Evolutionary conservation across 2,329 filamentous ascomycete genomes (phyloP), one percentile per base, ranked within the genome.

Genomic region (Ophiognomonia clavigignenti-juglandacearum): DNA sequence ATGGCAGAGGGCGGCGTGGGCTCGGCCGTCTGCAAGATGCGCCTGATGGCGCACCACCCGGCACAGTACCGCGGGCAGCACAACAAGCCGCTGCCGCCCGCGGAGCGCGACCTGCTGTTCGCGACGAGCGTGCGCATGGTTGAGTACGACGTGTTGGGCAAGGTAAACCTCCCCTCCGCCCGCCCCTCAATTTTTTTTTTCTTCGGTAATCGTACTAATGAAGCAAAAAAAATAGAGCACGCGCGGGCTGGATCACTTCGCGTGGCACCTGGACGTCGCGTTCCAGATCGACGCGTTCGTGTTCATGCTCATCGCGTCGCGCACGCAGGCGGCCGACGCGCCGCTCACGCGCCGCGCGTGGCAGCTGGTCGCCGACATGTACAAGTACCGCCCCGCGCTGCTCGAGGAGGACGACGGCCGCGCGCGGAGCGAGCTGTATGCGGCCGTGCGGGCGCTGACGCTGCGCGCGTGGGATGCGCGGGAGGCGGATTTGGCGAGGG

Each of bases 11-110:
- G 44, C 1, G 52, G 53, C 6, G 53, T 51, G 9, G 49, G 47
- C n/a, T 53, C 53, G 5, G 54, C 52, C 9, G 44, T 56, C 8
- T 50, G 48, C 47, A 58, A 58, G 46, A 47, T 58, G 54, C 51
- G 53, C 24, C 48, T 59, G 18, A 55, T 55, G 51, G 57, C 51
- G 4, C 57, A 59, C 24, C 56, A 58, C 31, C 56, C 57, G 3
- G 31, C 52, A 10, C 55, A 55, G 27, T 57, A 54, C 24, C 52
- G 47, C 29, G 53, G 50, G 27, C 56, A 54, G 22, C 52, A 45
- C 29, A 52, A 48, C 13, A 47, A 47, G 34, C 53, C 50, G 6
- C 47, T 57, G 52, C 55, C 52, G 8, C 55, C 50, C 37, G 20
- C 45, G 9, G 57, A 57, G 32, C 52, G 56, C 34, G 54, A 57